phyloP scores from a whole-genome alignment of 139 green algal genomes.

The Chlamydomonas incerta region DNA sequence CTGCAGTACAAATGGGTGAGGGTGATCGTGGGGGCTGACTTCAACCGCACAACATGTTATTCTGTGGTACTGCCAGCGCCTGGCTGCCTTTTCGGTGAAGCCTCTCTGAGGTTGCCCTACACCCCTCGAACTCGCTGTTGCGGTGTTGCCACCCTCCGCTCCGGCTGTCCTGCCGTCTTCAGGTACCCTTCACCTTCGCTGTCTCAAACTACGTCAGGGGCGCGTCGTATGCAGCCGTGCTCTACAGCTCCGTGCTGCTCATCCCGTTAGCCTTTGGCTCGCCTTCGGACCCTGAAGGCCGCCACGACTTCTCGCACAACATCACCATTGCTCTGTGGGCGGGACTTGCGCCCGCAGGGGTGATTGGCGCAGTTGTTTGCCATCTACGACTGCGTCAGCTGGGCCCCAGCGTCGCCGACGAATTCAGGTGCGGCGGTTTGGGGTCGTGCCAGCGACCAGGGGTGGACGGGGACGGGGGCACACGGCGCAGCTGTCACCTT shows the following conservation, averaged over 20 bases:
- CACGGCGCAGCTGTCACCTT: too few relatives aligned
- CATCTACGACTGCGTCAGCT: slow-evolving; percentile 1
- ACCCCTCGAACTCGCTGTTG: too few relatives aligned
- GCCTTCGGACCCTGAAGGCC: background rate
- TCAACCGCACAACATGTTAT: too few relatives aligned
- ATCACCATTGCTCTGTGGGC: slow-evolving; percentile 23
- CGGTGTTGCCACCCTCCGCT: too few relatives aligned
- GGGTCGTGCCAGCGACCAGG: too few relatives aligned
- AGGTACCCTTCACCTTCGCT: background rate
- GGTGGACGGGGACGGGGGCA: too few relatives aligned
- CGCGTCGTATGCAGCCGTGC: background rate
- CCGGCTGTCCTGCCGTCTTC: background rate
- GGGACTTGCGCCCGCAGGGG: background rate
- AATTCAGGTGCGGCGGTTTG: slow-evolving; percentile 27
- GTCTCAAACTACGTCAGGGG: background rate
- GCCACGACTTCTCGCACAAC: background rate
- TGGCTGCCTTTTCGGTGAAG: too few relatives aligned
- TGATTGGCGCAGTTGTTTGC: background rate
- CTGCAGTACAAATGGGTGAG: background rate
- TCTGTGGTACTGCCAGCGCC: too few relatives aligned
- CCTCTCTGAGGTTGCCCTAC: too few relatives aligned
- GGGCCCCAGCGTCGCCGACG: background rate
- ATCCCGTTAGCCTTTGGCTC: background rate
- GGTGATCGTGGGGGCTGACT: too few relatives aligned
- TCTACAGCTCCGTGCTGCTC: background rate